Percentiles rank a stretch among this genome's conserved stretches.
Evolutionary conservation across 2,329 filamentous ascomycete species (phyloP).

Genomic region (Dendrostoma leiphaemia): DNA sequence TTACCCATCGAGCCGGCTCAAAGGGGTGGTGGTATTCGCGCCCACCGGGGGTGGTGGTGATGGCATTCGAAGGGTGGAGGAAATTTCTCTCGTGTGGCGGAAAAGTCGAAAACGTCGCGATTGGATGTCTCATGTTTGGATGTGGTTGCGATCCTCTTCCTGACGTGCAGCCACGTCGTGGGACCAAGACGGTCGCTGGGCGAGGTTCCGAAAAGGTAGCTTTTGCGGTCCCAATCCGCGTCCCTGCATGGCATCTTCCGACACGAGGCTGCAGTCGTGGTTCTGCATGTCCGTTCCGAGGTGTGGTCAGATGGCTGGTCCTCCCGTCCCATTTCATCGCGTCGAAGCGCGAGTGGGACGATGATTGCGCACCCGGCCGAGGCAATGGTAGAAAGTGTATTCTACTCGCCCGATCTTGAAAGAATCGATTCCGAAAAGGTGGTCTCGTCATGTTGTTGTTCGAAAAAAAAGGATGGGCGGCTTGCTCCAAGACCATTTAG

Average conservation of each 20-base stretch:
- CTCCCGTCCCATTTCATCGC: neutral
- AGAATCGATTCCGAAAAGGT: neutral
- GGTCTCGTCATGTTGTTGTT: neutral
- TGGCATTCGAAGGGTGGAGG: neutral
- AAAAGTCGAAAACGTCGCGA: neutral
- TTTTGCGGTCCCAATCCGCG: neutral
- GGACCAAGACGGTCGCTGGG: neutral
- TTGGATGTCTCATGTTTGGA: neutral
- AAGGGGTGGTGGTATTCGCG: neutral
- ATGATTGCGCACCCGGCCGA: neutral
- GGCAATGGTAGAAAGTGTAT: conserved; percentile 6
- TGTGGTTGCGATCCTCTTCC: neutral
- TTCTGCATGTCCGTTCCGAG: neutral
- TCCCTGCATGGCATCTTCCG: neutral
- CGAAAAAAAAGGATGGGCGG: too few relatives aligned
- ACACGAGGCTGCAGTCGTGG: neutral
- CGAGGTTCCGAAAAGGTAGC: neutral
- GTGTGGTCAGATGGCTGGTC: neutral
- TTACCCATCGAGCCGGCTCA: conserved; percentile 19
- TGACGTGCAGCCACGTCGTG: neutral
- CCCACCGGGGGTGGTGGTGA: neutral
- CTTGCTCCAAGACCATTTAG: conserved; percentile 32
- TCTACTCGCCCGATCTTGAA: neutral
- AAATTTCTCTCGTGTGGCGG: neutral
- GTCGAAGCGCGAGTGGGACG: neutral